A percentile compares a stretch with the other conserved stretches of the same genome.
Evolutionary conservation across 257 asterid genomes (phyloP).

Genomic region (Capsicum pubescens): DNA sequence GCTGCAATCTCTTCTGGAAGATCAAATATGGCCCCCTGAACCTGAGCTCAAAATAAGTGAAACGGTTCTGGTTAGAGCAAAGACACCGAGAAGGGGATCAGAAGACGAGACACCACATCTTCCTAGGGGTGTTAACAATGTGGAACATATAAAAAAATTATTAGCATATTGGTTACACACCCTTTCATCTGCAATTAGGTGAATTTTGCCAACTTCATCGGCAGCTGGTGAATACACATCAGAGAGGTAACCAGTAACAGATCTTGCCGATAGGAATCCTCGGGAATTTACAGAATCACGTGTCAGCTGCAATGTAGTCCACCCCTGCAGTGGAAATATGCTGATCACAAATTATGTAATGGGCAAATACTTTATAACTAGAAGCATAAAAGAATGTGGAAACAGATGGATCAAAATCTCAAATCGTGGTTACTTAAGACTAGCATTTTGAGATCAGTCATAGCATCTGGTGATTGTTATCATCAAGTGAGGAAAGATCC

Average conservation of each 20-base stretch:
- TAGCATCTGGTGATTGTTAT: not conserved
- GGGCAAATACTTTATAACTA: not conserved
- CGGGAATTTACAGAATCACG: conserved; percentile 65
- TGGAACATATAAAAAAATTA: conserved; percentile 4
- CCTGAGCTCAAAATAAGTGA: conserved; percentile 44
- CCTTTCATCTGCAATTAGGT: conserved; percentile 70
- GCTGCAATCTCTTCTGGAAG: conserved; percentile 94
- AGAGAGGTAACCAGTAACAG: conserved; percentile 85
- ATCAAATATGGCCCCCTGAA: conserved; percentile 94
- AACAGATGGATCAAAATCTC: not conserved
- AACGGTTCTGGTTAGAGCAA: conserved; percentile 28
- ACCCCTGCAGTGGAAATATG: conserved; percentile 60
- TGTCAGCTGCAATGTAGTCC: conserved; percentile 73
- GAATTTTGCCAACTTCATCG: conserved; percentile 84
- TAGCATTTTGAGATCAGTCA: conserved; percentile 26
- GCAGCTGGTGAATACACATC: conserved; percentile 92
- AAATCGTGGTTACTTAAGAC: not conserved
- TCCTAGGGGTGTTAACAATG: conserved; percentile 10
- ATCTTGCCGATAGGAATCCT: conserved; percentile 81
- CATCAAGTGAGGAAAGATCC: not conserved
- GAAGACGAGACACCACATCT: not conserved
- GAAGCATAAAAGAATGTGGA: not conserved
- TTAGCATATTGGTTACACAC: conserved; percentile 41
- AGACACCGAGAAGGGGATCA: not conserved
- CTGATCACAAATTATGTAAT: conserved; percentile 12